These are phyloP conservation scores for Thelonectria olida DNA, from an alignment of 2,329 filamentous ascomycete species.

Conservation along the genomic window DNA sequence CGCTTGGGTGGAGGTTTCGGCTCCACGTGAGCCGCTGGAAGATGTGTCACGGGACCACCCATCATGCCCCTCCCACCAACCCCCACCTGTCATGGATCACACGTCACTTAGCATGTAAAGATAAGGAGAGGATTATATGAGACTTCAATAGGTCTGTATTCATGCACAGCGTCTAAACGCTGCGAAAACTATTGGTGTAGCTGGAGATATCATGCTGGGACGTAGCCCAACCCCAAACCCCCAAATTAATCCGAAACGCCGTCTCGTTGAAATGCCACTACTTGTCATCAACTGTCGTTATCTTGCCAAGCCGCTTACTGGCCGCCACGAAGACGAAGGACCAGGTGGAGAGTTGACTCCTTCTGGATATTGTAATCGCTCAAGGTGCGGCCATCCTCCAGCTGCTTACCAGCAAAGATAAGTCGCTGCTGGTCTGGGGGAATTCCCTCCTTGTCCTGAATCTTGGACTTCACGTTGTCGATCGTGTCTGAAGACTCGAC, in stretches of 20 bases:
- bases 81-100: conserved; percentile 18
- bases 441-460: conserved; percentile 98
- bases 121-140: neutral
- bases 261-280: conserved; percentile 70
- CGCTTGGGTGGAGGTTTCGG: neutral
- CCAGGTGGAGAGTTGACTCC: conserved; percentile 86
- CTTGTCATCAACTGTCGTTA: conserved; percentile 69
- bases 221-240: conserved; percentile 28
- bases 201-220: conserved; percentile 30
- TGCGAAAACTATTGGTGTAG: conserved; percentile 32
- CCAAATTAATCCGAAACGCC: conserved; percentile 39
- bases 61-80: conserved; percentile 19
- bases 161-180: conserved; percentile 9
- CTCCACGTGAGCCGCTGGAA: conserved; percentile 10
- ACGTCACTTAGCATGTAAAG: conserved; percentile 1
- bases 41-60: conserved; percentile 16
- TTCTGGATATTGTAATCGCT: conserved; percentile 98
- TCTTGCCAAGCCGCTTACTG: conserved; percentile 39
- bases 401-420: conserved; percentile 96
- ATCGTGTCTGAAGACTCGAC: conserved; percentile 92
- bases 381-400: conserved; percentile 91
- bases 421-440: conserved; percentile 95
- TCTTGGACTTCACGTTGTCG: conserved; percentile 97
- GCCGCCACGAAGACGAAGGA: conserved; percentile 91
- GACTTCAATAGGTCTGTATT: conserved; percentile 36